Percentiles rank a stretch among this genome's conserved stretches.
phyloP scores from a whole-genome alignment of 176 grass and related monocot species.

The Zea luxurians region DNA sequence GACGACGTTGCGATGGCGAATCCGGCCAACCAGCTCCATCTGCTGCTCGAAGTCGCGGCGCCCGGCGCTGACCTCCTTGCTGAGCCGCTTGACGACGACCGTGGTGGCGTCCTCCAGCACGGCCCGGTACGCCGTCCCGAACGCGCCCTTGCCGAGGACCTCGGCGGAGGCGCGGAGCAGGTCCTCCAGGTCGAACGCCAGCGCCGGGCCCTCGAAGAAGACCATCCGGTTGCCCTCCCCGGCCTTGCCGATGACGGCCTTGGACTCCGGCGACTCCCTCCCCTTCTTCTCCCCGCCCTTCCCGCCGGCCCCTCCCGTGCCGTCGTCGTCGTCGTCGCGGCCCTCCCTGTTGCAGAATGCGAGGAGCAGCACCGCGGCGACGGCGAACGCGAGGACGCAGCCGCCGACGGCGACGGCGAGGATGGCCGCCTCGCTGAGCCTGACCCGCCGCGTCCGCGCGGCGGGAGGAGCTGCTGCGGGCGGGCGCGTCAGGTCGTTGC shows the following conservation, averaged over 20 bases:
- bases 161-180: conserved; percentile 90
- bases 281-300: conserved; percentile 39
- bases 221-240: conserved; percentile 75
- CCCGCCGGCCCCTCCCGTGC: not conserved
- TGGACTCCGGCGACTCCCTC: conserved; percentile 63
- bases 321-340: not conserved
- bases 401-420: conserved; percentile 77
- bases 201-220: conserved; percentile 78
- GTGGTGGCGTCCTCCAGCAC: conserved; percentile 84
- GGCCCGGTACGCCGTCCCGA: conserved; percentile 87
- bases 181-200: conserved; percentile 95
- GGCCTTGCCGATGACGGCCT: conserved; percentile 63
- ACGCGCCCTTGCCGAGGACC: conserved; percentile 87
- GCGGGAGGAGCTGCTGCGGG: not conserved
- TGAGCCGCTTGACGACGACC: conserved; percentile 85
- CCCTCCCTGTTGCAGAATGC: conserved; percentile 54
- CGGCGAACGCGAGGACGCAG: conserved; percentile 36
- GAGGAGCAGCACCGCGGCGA: conserved; percentile 52
- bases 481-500: conserved; percentile 44
- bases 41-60: conserved; percentile 94
- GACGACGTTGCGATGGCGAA: conserved; percentile 70
- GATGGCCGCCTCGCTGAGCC: conserved; percentile 59
- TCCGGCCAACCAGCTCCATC: conserved; percentile 83
- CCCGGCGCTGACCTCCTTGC: conserved; percentile 73
- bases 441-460: not conserved